phyloP scores from a whole-genome alignment of 1,284 basidiomycete genomes.

The Phlebopus sp. region DNA sequence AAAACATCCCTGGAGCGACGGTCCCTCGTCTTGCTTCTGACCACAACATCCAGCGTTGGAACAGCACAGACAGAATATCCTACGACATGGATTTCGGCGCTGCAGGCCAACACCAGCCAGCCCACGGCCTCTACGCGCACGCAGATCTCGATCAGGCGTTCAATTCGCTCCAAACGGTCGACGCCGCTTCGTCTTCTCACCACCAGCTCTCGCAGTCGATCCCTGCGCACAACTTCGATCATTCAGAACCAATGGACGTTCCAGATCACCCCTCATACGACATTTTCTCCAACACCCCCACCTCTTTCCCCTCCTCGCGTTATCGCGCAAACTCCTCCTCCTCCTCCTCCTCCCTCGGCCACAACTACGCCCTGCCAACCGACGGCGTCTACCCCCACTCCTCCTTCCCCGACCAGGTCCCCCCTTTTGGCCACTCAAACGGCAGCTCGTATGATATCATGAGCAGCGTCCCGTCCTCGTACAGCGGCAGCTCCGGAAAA shows the following conservation, averaged over 20 bases:
- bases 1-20: constrained; percentile 9
- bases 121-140: constrained; percentile 49
- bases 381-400: constrained; percentile 58
- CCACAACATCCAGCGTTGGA: constrained; percentile 22
- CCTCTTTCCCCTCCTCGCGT: constrained; percentile 52
- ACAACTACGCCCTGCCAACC: constrained; percentile 48
- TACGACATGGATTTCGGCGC: constrained; percentile 59
- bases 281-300: constrained; percentile 50
- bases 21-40: constrained; percentile 14
- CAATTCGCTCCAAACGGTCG: constrained; percentile 35
- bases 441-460: constrained; percentile 63
- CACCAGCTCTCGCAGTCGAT: constrained; percentile 34
- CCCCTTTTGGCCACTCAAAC: constrained; percentile 51
- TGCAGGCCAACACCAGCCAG: constrained; percentile 27
- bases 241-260: constrained; percentile 44
- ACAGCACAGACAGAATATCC: constrained; percentile 40
- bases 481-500: constrained; percentile 59
- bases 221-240: constrained; percentile 38
- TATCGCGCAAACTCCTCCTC: constrained; percentile 68
- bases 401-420: constrained; percentile 56
- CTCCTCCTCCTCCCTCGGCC: constrained; percentile 59
- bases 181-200: constrained; percentile 33
- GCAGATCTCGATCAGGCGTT: constrained; percentile 50
- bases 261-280: constrained; percentile 56
- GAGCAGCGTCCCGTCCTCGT: constrained; percentile 55